phyloP scores from a whole-genome alignment of 2,329 filamentous ascomycete genomes.

The Ophiognomonia clavigignenti-juglandacearum region DNA sequence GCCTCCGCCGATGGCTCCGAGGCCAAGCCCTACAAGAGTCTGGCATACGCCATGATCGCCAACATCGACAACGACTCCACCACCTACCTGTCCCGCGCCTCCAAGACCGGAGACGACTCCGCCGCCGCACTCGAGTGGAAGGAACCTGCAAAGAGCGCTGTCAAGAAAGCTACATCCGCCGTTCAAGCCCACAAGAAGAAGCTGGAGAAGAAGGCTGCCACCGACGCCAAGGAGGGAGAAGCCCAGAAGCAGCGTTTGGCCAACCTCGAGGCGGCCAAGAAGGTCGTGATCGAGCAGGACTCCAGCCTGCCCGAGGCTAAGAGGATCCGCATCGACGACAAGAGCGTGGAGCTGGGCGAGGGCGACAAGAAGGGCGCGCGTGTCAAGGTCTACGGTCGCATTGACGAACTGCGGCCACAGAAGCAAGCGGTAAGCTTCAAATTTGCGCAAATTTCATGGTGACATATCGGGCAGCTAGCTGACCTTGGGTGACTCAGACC shows the following conservation, averaged over 20 bases:
- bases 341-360: constrained; percentile 57
- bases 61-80: constrained; percentile 53
- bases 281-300: constrained; percentile 67
- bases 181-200: constrained; percentile 80
- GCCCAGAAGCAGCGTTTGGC: constrained; percentile 65
- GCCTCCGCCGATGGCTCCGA: constrained; percentile 63
- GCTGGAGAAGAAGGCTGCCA: constrained; percentile 69
- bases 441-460: background rate
- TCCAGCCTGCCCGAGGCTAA: constrained; percentile 68
- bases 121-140: constrained; percentile 68
- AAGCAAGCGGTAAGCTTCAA: constrained; percentile 62
- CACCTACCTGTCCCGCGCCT: constrained; percentile 66
- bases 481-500: constrained; percentile 6
- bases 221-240: constrained; percentile 66
- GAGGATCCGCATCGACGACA: constrained; percentile 72
- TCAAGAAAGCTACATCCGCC: constrained; percentile 78
- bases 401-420: constrained; percentile 76
- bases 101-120: constrained; percentile 61
- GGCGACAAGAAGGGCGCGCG: constrained; percentile 60
- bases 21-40: constrained; percentile 73
- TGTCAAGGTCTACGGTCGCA: constrained; percentile 75
- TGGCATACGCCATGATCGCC: constrained; percentile 72
- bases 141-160: constrained; percentile 73
- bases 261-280: constrained; percentile 75
- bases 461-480: background rate